phyloP scores from a whole-genome alignment of 164 flowering plant species.

The Piper betle region DNA sequence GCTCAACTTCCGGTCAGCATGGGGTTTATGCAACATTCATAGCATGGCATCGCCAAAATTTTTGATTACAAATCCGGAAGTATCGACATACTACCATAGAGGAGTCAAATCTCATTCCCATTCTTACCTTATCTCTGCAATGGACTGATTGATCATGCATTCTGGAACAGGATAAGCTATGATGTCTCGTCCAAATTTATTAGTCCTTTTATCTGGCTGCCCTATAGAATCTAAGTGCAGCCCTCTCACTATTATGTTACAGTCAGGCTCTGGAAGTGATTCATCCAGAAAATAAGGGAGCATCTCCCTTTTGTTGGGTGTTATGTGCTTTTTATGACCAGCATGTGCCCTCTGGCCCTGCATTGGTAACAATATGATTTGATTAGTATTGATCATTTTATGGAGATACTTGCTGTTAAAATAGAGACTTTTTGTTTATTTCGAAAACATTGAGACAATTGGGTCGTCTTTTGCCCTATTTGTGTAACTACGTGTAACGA shows the following conservation, averaged over 20 bases:
- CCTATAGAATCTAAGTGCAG: constrained; percentile 77
- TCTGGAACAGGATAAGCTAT: constrained; percentile 87
- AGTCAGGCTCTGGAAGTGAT: constrained; percentile 64
- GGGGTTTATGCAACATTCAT: neutral
- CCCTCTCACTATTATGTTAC: constrained; percentile 51
- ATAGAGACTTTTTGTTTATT: too few species aligned
- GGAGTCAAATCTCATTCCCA: neutral
- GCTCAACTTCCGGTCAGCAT: neutral
- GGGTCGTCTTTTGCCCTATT: too few species aligned
- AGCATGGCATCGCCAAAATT: neutral
- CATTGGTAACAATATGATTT: neutral
- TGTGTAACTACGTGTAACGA: too few species aligned
- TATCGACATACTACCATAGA: neutral
- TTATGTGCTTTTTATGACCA: constrained; percentile 87
- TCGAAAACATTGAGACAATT: too few species aligned
- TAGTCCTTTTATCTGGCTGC: constrained; percentile 72
- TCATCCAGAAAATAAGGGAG: constrained; percentile 60
- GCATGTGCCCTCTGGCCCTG: constrained; percentile 95
- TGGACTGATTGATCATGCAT: constrained; percentile 68
- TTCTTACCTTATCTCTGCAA: neutral
- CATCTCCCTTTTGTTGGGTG: constrained; percentile 94
- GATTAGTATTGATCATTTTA: too few species aligned
- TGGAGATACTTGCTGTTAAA: neutral
- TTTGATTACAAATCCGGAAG: neutral
- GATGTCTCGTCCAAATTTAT: constrained; percentile 73